phyloP scores from a whole-genome alignment of 2,329 filamentous ascomycete genomes.

The Graphium sp. region DNA sequence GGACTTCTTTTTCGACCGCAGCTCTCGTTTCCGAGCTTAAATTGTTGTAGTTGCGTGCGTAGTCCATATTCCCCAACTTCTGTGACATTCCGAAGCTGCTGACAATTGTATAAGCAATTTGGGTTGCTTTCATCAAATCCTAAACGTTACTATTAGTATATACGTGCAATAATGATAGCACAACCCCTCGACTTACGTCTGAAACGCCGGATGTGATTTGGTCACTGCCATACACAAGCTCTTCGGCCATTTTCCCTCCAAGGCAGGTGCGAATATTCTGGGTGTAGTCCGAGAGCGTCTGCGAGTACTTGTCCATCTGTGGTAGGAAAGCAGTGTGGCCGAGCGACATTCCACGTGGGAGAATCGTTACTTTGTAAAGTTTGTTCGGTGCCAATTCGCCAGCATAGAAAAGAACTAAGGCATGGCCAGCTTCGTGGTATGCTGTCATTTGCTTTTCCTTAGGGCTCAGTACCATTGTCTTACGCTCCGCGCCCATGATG shows the following conservation, averaged over 20 bases:
- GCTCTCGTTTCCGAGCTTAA: conserved; percentile 78
- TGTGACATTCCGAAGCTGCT: conserved; percentile 81
- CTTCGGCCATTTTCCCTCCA: conserved; percentile 79
- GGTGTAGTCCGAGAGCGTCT: conserved; percentile 70
- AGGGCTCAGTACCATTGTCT: conserved; percentile 74
- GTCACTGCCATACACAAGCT: conserved; percentile 81
- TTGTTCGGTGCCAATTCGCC: conserved; percentile 50
- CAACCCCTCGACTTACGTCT: conserved; percentile 49
- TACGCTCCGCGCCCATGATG: conserved; percentile 87
- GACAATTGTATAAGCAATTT: conserved; percentile 73
- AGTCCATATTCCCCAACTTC: conserved; percentile 76
- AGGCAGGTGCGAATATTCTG: conserved; percentile 65
- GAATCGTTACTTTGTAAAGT: conserved; percentile 93
- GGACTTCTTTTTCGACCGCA: conserved; percentile 77
- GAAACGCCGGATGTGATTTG: conserved; percentile 82
- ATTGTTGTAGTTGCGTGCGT: conserved; percentile 61
- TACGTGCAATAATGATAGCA: conserved; percentile 14
- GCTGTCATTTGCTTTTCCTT: conserved; percentile 91
- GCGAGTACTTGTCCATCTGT: conserved; percentile 83
- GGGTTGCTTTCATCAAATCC: conserved; percentile 75
- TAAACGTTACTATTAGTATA: too few relatives aligned
- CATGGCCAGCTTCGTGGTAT: conserved; percentile 82
- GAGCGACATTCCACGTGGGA: conserved; percentile 73
- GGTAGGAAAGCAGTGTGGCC: conserved; percentile 80
- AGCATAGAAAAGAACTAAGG: conserved; percentile 73